phyloP scores from a whole-genome alignment of 1,139 yeast species.

The Candida neerlandica region DNA sequence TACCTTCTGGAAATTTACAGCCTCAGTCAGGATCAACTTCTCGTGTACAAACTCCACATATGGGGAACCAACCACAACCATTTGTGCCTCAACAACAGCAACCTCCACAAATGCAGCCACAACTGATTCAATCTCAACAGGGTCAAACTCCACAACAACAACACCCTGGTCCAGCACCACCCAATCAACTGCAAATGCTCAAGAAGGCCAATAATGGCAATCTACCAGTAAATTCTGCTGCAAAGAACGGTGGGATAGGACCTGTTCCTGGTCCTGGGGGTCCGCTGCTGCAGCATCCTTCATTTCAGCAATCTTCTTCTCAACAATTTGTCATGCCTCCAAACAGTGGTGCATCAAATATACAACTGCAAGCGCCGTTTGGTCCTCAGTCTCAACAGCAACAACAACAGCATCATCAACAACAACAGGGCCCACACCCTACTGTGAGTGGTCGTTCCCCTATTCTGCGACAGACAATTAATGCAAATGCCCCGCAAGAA shows the following conservation, averaged over 20 bases:
- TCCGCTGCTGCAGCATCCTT: constrained; percentile 5
- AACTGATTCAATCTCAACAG: constrained; percentile 4
- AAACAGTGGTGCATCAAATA: neutral
- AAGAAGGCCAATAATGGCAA: neutral
- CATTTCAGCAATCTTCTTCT: constrained; percentile 7
- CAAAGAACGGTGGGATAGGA: constrained; percentile 1
- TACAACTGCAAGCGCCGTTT: neutral
- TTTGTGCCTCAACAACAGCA: constrained; percentile 9
- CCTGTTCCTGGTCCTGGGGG: neutral
- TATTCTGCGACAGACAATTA: constrained; percentile 7
- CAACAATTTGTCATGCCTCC: constrained; percentile 8
- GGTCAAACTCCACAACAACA: constrained; percentile 8
- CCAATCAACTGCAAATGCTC: constrained; percentile 1
- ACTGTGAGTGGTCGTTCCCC: constrained; percentile 9
- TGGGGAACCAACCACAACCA: constrained; percentile 16
- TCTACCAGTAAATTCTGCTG: neutral
- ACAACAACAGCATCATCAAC: constrained; percentile 6
- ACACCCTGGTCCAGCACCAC: neutral
- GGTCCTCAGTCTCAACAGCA: neutral
- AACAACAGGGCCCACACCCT: constrained; percentile 7
- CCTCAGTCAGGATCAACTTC: constrained; percentile 14
- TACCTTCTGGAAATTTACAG: constrained; percentile 11
- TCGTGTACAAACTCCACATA: constrained; percentile 18
- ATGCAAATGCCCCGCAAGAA: constrained; percentile 3
- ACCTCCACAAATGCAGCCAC: constrained; percentile 5